phyloP scores from a whole-genome alignment of 2,329 filamentous ascomycete species.

The Hymenoscyphus scutula region DNA sequence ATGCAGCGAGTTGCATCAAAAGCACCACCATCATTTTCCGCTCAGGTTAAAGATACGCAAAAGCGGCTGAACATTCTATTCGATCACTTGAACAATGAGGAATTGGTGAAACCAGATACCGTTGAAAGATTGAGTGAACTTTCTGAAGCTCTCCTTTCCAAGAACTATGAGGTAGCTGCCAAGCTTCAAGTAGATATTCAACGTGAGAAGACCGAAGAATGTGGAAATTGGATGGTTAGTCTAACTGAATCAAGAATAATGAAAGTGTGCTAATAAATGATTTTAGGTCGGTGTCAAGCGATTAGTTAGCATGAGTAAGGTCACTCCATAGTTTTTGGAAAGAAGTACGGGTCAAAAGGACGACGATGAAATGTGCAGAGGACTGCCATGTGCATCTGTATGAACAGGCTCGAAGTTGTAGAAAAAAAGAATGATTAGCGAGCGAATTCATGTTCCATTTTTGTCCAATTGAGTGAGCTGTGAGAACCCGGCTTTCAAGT shows the following conservation, averaged over 20 bases:
- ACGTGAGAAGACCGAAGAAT: slow-evolving; percentile 74
- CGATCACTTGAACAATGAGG: slow-evolving; percentile 94
- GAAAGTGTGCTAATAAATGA: slow-evolving; percentile 40
- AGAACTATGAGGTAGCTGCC: slow-evolving; percentile 67
- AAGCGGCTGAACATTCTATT: slow-evolving; percentile 92
- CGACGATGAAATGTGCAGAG: background rate
- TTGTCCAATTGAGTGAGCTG: background rate
- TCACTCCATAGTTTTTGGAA: slow-evolving; percentile 49
- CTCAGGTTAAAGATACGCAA: slow-evolving; percentile 90
- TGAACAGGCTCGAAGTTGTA: background rate
- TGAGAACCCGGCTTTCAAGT: background rate
- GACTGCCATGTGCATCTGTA: background rate
- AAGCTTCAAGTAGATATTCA: slow-evolving; percentile 73
- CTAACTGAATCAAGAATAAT: background rate
- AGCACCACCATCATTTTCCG: slow-evolving; percentile 81
- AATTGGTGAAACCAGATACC: slow-evolving; percentile 79
- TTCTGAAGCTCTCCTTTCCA: slow-evolving; percentile 62
- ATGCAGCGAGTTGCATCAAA: slow-evolving; percentile 85
- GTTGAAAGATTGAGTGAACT: slow-evolving; percentile 64
- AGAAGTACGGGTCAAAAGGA: background rate
- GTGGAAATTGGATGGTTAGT: slow-evolving; percentile 84
- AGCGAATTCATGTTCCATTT: background rate
- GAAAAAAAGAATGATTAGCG: background rate
- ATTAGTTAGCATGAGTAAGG: slow-evolving; percentile 76
- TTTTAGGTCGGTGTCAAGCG: slow-evolving; percentile 70